phyloP scores from a whole-genome alignment of 805 yeast genomes.

The Starmerella khaoyaiensis region DNA sequence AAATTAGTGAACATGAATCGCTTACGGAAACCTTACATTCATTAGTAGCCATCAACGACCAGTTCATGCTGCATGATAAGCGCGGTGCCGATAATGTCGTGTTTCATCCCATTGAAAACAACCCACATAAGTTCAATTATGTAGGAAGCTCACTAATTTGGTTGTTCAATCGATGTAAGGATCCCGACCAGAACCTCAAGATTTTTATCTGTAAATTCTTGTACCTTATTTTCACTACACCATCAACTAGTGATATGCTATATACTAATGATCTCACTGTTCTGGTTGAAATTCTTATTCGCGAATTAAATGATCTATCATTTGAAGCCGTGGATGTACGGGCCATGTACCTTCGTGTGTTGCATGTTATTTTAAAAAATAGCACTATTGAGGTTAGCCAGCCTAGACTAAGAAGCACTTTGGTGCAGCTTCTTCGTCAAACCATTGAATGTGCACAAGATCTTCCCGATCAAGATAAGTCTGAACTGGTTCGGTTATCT shows the following conservation, averaged over 20 bases:
- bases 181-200: constrained; percentile 54
- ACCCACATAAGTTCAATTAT: constrained; percentile 35
- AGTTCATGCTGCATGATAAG: constrained; percentile 47
- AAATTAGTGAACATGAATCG: constrained; percentile 30
- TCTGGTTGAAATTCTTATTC: constrained; percentile 63
- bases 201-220: constrained; percentile 68
- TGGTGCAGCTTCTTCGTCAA: constrained; percentile 35
- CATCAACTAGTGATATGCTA: constrained; percentile 50
- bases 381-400: constrained; percentile 43
- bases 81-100: constrained; percentile 34
- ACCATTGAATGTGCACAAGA: constrained; percentile 9
- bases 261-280: constrained; percentile 79
- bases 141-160: constrained; percentile 61
- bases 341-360: constrained; percentile 59
- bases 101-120: constrained; percentile 39
- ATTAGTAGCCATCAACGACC: constrained; percentile 70
- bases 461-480: constrained; percentile 2
- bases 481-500: constrained; percentile 15
- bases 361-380: constrained; percentile 55
- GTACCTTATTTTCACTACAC: constrained; percentile 57
- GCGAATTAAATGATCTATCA: constrained; percentile 65
- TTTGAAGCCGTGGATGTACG: constrained; percentile 39
- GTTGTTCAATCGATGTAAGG: constrained; percentile 49
- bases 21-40: constrained; percentile 52
- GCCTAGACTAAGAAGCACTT: constrained; percentile 43